Evolutionary conservation across 176 grass and related monocot species (phyloP), one percentile per base, ranked within the genome.

Genomic region (Aegilops bicornis): DNA sequence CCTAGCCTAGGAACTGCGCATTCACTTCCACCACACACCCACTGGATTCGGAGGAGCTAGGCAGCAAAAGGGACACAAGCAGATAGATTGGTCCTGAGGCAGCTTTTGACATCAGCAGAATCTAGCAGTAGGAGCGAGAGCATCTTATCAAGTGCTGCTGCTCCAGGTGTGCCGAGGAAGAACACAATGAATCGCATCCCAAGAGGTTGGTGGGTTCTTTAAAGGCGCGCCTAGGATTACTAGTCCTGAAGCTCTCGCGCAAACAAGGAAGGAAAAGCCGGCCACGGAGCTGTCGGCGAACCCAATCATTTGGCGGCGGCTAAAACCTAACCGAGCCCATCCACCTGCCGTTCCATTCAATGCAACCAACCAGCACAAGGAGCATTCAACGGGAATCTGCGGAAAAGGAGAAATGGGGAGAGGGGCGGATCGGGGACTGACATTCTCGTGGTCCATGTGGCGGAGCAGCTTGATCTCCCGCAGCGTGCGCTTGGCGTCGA

Each of bases 381-480:
- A 52, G 48, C 50, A 54, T 54, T 17, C 50, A 54, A 54, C 4
- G 40, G 3, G 40, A 43, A 3, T 43, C 40, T 3, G 1, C 47
- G 47, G 10, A 14, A 48, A 2, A 36, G 4, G 15, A 5, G 6
- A 40, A 71, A n/a, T 73, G 19, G 30, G 35, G 30, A 22, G 4
- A 19, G 59, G 9, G 23, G 54, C 76, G 56, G 82, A 12, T 70
- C 7, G 73, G 2, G 35, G 76, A 85, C 88, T 84, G 32, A 98
- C 96, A 88, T 99, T 99, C 89, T 99, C 97, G 73, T 99, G 97
- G 86, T 99, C 94, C 97, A 99, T 91, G 89, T 99, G 97, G 56
- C 97, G 92, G 67, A 99, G 97, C 81, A 99, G 92, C 85, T 99
- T 99, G 66, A 99, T 99, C 91, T 99, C 97, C 27, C 97, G 82